These are phyloP conservation scores for Amauroascus niger DNA, from an alignment of 2,329 filamentous ascomycete species.

Conservation along the genomic window DNA sequence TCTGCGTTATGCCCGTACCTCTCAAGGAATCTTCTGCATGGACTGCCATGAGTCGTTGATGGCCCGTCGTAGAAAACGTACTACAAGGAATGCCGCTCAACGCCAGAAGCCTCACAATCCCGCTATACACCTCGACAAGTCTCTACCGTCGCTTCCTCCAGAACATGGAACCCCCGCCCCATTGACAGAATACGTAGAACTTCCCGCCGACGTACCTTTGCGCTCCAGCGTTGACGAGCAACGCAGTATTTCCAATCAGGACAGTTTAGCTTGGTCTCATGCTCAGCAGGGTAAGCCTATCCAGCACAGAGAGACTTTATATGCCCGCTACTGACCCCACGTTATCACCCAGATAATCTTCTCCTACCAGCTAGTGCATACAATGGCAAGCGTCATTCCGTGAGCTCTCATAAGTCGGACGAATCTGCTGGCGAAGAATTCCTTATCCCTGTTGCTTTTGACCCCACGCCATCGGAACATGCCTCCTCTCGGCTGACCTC, in stretches of 20 bases:
- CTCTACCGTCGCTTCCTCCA: slow-evolving; percentile 78
- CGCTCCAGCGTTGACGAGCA: slow-evolving; percentile 19
- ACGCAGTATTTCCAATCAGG: slow-evolving; percentile 20
- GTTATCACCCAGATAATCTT: slow-evolving; percentile 44
- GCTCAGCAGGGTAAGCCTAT: slow-evolving; percentile 26
- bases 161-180: slow-evolving; percentile 51
- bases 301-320: not conserved
- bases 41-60: slow-evolving; percentile 94
- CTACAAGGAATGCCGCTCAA: slow-evolving; percentile 22
- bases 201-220: slow-evolving; percentile 22
- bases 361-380: slow-evolving; percentile 68
- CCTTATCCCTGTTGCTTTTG: slow-evolving; percentile 65
- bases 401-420: slow-evolving; percentile 49
- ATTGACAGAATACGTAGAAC: slow-evolving; percentile 47
- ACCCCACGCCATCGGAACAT: slow-evolving; percentile 54
- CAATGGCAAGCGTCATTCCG: slow-evolving; percentile 65
- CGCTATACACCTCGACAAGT: slow-evolving; percentile 71
- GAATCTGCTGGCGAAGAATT: slow-evolving; percentile 56
- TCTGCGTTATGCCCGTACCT: slow-evolving; percentile 90
- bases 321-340: not conserved
- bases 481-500: slow-evolving; percentile 46
- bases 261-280: slow-evolving; percentile 22
- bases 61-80: slow-evolving; percentile 74
- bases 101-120: slow-evolving; percentile 22
- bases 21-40: slow-evolving; percentile 99